A percentile compares a stretch with the other conserved stretches of the same genome.
Conservation (phyloP, 2,329 filamentous ascomycete species). For the Claviceps africana region DNA sequence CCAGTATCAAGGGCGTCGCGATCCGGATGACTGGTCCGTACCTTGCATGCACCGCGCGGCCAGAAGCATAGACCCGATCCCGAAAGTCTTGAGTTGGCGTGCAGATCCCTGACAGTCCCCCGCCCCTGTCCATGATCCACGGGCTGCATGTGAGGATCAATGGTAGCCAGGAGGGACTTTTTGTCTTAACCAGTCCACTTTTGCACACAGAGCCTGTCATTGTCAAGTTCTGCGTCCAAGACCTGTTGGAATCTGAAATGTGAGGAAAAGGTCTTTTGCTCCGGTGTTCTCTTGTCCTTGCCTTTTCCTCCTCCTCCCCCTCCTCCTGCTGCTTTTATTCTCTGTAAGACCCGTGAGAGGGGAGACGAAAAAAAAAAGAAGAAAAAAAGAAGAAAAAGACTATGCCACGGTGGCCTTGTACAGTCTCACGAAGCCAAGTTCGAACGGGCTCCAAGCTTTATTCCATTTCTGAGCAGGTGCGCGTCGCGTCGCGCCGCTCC, state of each 20-base stretch:
- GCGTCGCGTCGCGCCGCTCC: no score
- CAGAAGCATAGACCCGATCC: not conserved
- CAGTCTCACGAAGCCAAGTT: not conserved
- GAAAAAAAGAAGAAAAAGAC: not conserved
- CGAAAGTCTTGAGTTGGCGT: not conserved
- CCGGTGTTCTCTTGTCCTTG: no score
- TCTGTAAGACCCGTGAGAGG: no score
- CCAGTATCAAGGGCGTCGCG: not conserved
- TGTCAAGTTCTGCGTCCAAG: not conserved
- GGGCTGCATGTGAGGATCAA: not conserved
- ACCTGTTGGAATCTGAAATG: not conserved
- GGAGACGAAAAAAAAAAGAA: no score
- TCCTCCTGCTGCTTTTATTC: not conserved
- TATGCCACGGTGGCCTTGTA: not conserved
- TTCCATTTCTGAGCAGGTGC: not conserved
- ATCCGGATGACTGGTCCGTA: not conserved
- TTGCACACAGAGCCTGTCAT: not conserved
- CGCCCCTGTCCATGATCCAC: not conserved
- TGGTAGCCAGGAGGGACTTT: not conserved
- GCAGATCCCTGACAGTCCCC: not conserved
- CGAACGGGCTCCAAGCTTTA: not conserved
- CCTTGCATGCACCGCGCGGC: not conserved
- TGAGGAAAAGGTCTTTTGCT: not conserved
- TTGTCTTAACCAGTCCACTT: no score
- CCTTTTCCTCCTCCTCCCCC: not conserved